Percentiles rank a stretch among this genome's conserved stretches.
Conservation (phyloP, 306 rosid genomes). For the Macrotyloma uniflorum region DNA sequence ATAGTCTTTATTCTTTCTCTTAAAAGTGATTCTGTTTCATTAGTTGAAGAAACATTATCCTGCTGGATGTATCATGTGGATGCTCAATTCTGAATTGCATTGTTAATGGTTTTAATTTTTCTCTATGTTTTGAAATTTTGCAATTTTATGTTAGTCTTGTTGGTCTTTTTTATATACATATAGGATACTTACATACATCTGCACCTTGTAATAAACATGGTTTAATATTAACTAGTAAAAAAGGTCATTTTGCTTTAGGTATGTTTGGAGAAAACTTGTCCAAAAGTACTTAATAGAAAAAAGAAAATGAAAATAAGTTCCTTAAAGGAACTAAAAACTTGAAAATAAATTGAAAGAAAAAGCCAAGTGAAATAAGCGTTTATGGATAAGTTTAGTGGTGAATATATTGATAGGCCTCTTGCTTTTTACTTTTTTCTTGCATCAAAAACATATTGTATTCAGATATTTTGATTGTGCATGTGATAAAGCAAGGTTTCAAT, state of each 20-base stretch:
- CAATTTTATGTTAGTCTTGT: not conserved
- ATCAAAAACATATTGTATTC: constrained; percentile 19
- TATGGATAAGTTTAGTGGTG: not conserved
- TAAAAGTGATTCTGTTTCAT: constrained; percentile 12
- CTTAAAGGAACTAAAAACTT: not conserved
- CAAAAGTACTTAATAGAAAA: not conserved
- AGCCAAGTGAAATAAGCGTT: too few relatives aligned
- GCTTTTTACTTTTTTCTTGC: not conserved
- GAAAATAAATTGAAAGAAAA: too few relatives aligned
- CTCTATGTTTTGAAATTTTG: not conserved
- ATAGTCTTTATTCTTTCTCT: not conserved
- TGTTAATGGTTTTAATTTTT: not conserved
- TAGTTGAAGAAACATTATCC: not conserved
- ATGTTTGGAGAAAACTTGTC: not conserved
- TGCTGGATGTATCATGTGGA: not conserved
- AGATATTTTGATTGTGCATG: constrained; percentile 35
- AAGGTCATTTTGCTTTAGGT: not conserved
- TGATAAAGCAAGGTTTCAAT: constrained; percentile 54
- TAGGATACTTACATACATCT: not conserved
- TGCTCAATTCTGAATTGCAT: constrained; percentile 23
- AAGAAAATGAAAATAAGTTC: not conserved
- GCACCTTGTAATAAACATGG: not conserved
- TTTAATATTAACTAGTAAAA: not conserved
- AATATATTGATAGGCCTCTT: not conserved
- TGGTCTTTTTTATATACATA: not conserved